These are phyloP conservation scores for Prunus yedoensis DNA, from an alignment of 331 rosid genomes.

Conservation along the genomic window DNA sequence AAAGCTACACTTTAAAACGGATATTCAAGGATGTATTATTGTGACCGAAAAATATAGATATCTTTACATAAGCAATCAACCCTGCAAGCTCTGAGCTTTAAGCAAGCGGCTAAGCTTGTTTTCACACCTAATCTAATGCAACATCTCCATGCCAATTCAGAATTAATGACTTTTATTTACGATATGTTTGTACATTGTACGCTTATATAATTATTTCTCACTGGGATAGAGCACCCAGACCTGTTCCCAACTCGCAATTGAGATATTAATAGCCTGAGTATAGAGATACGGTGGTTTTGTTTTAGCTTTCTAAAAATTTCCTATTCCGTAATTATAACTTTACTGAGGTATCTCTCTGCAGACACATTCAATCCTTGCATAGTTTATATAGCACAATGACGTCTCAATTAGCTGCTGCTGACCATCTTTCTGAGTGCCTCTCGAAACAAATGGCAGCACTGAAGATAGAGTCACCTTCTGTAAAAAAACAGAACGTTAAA, in stretches of 20 bases:
- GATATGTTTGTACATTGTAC: neutral
- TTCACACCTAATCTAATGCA: neutral
- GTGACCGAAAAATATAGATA: neutral
- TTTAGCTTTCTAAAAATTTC: neutral
- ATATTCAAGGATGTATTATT: neutral
- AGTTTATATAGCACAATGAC: constrained; percentile 68
- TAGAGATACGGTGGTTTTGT: neutral
- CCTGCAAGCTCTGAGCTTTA: too few species aligned
- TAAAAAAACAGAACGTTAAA: constrained; percentile 54
- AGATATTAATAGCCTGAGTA: neutral
- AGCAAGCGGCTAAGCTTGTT: neutral
- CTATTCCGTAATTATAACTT: neutral
- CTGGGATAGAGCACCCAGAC: neutral
- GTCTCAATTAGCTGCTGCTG: constrained; percentile 82
- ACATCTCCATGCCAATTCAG: neutral
- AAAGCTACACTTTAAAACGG: neutral
- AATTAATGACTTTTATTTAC: neutral
- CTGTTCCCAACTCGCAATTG: neutral
- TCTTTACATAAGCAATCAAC: neutral
- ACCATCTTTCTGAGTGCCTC: constrained; percentile 77
- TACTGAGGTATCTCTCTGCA: constrained; percentile 37
- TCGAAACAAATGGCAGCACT: constrained; percentile 73
- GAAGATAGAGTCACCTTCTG: constrained; percentile 56
- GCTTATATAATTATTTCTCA: neutral
- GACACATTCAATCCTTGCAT: constrained; percentile 62